Evolutionary conservation across 2,329 filamentous ascomycete species (phyloP).

Genomic region (Scedosporium minutisporum): DNA sequence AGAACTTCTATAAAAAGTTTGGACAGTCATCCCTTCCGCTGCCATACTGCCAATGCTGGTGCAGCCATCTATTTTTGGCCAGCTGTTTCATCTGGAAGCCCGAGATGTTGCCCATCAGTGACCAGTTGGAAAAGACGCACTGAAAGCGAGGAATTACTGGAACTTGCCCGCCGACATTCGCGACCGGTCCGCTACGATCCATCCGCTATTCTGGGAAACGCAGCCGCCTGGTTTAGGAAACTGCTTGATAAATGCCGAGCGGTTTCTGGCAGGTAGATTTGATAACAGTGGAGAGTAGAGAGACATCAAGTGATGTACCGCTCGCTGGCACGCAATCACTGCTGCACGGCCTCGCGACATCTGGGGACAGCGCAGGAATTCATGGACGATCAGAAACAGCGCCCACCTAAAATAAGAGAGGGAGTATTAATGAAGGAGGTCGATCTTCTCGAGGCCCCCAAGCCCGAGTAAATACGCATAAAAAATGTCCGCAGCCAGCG

Average conservation of each 20-base stretch:
- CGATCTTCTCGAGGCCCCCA: not conserved
- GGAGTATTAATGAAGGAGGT: not conserved
- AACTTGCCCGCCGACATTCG: not conserved
- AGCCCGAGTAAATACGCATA: not conserved
- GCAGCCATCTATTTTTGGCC: not conserved
- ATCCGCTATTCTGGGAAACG: not conserved
- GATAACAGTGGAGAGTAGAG: too few relatives aligned
- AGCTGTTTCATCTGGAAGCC: not conserved
- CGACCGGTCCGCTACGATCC: not conserved
- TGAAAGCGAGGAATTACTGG: not conserved
- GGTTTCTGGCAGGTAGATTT: too few relatives aligned
- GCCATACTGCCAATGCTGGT: not conserved
- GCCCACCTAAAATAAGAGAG: not conserved
- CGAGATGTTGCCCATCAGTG: not conserved
- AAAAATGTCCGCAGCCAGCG: too few relatives aligned
- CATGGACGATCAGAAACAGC: not conserved
- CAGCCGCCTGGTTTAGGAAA: not conserved
- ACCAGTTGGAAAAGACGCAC: not conserved
- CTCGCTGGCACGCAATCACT: too few relatives aligned
- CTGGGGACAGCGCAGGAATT: not conserved
- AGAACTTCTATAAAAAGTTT: not conserved
- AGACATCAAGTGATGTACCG: too few relatives aligned
- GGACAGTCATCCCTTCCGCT: not conserved
- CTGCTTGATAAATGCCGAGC: too few relatives aligned
- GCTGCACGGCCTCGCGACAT: too few relatives aligned